phyloP scores from a whole-genome alignment of 108 stramenopile genomes.

The Skeletonema menzelii region DNA sequence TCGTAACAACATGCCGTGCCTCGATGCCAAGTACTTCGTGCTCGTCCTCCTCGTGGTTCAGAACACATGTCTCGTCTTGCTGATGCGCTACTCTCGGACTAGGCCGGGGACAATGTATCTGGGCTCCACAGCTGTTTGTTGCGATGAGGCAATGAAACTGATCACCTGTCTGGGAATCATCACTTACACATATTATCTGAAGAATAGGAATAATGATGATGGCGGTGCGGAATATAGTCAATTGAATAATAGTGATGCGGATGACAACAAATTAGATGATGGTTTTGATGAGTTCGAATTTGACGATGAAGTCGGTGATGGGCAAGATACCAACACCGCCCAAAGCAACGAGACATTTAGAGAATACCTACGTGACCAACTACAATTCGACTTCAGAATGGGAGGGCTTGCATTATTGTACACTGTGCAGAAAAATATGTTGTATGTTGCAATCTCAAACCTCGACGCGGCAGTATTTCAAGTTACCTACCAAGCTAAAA shows the following conservation, averaged over 20 bases:
- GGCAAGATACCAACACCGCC: neutral
- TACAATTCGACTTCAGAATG: constrained; percentile 53
- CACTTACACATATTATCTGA: constrained; percentile 16
- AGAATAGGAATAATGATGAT: constrained; percentile 1
- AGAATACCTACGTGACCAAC: constrained; percentile 27
- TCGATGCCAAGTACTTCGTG: constrained; percentile 36
- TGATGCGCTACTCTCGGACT: constrained; percentile 81
- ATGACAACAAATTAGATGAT: neutral
- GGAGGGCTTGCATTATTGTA: constrained; percentile 89
- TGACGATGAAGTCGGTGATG: constrained; percentile 8
- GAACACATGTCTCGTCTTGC: constrained; percentile 20
- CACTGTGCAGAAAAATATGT: constrained; percentile 96
- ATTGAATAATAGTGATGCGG: constrained; percentile 4
- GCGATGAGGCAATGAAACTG: constrained; percentile 85
- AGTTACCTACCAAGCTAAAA: constrained; percentile 98
- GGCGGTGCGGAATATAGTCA: constrained; percentile 22
- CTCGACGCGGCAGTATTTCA: constrained; percentile 97
- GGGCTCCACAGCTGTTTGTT: constrained; percentile 81
- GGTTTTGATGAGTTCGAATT: neutral
- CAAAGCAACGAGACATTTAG: constrained; percentile 10
- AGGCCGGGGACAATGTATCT: constrained; percentile 72
- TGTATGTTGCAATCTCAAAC: constrained; percentile 95
- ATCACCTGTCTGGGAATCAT: constrained; percentile 59
- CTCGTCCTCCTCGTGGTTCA: constrained; percentile 33
- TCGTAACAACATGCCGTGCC: constrained; percentile 14